phyloP scores from a whole-genome alignment of 2,329 filamentous ascomycete genomes.

The Epichloe aotearoae region DNA sequence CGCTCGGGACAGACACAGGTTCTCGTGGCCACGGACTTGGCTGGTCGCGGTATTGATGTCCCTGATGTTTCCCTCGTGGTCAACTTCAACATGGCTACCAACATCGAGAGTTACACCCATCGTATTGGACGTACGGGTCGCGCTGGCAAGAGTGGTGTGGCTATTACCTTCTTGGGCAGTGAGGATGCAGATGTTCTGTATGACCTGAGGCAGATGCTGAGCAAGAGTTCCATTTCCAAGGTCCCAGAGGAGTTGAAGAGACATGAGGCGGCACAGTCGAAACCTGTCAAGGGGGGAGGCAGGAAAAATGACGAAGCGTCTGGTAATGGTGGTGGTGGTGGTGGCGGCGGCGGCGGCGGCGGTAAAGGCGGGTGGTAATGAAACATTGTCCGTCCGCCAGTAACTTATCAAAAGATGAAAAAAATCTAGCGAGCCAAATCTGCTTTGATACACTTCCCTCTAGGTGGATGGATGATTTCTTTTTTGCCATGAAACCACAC shows the following conservation, averaged over 20 bases:
- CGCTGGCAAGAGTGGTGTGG: conserved; percentile 91
- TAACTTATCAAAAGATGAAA: background rate
- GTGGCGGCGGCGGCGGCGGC: conserved; percentile 9
- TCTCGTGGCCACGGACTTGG: conserved; percentile 88
- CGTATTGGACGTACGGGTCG: conserved; percentile 92
- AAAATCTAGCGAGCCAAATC: background rate
- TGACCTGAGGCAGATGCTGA: conserved; percentile 90
- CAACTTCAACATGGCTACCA: conserved; percentile 97
- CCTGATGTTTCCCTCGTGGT: conserved; percentile 85
- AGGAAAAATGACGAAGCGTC: conserved; percentile 19
- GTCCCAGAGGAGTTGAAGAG: conserved; percentile 84
- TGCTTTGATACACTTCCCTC: background rate
- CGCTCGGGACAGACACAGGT: conserved; percentile 72
- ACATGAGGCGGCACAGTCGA: conserved; percentile 85
- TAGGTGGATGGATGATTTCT: too few relatives aligned
- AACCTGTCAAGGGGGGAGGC: conserved; percentile 36
- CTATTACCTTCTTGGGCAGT: conserved; percentile 86
- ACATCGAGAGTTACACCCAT: conserved; percentile 92
- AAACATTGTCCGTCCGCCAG: background rate
- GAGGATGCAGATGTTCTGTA: conserved; percentile 88
- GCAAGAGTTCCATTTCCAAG: conserved; percentile 75
- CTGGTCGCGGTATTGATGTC: conserved; percentile 95
- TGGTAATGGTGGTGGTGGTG: conserved; percentile 7
- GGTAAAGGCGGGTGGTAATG: conserved; percentile 2
- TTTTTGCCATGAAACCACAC: background rate